Conservation (phyloP, 1,139 yeast species). For the Scheffersomyces stambukii region DNA sequence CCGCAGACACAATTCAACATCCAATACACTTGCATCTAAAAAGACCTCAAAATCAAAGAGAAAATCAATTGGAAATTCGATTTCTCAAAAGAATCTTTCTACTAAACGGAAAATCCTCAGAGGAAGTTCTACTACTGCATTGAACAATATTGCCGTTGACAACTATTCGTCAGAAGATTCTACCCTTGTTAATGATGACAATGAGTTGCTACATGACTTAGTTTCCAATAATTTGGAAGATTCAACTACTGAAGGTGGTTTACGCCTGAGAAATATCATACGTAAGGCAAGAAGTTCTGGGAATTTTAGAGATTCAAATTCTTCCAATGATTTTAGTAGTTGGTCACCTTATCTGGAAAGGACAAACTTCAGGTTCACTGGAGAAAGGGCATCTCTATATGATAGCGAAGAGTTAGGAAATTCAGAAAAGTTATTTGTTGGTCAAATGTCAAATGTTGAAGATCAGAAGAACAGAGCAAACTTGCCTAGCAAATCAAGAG, state of each 20-base stretch:
- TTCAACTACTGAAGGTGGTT: background rate
- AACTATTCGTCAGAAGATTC: slow-evolving; percentile 8
- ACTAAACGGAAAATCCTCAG: slow-evolving; percentile 10
- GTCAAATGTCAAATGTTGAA: background rate
- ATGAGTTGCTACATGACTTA: slow-evolving; percentile 3
- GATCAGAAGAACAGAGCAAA: slow-evolving; percentile 24
- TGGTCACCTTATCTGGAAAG: no score
- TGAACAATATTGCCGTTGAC: slow-evolving; percentile 20
- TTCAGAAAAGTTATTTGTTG: no score
- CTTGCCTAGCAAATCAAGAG: slow-evolving; percentile 30
- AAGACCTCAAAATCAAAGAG: slow-evolving; percentile 15
- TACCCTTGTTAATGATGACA: slow-evolving; percentile 13
- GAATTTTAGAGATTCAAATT: slow-evolving; percentile 19
- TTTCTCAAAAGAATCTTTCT: background rate
- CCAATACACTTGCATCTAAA: slow-evolving; percentile 9
- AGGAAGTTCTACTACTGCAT: slow-evolving; percentile 29
- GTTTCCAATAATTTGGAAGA: background rate
- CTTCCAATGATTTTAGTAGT: no score
- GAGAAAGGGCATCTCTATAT: background rate
- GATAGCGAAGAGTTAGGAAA: background rate
- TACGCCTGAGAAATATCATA: slow-evolving; percentile 10
- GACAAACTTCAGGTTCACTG: background rate
- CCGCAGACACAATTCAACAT: slow-evolving; percentile 21
- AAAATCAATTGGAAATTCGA: background rate
- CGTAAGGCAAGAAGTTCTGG: slow-evolving; percentile 37